Evolutionary conservation across 73 alveolate species (phyloP), one percentile per base, ranked within the genome.

Genomic region (Blepharisma japonicum): DNA sequence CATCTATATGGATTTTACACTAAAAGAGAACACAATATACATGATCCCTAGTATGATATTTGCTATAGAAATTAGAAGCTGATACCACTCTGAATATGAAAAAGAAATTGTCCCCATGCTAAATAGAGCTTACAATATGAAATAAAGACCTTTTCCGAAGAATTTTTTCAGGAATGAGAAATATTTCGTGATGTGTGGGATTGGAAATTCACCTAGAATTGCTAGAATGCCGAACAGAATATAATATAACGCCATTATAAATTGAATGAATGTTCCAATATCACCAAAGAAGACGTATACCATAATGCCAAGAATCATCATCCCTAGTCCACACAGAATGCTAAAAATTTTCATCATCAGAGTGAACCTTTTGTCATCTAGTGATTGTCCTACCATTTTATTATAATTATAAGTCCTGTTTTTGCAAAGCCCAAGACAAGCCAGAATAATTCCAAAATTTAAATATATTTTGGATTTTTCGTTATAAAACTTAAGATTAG

Each of bases 351-450:
- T 61, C 74, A 61, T 61, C 39, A 61, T 0, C 14, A 61, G 14
- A n/a, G 74, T 9, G 39, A 61, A 61, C 14, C 18, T 25, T 25
- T 25, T 61, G 5, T 61, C 74, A 25, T 61, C 74, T 14, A 61
- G 47, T 18, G 74, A 14, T 25, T 61, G 74, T 25, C 74, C 74
- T 14, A 61, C 74, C 74, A 61, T 61, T 53, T 53, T 53, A 53
- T 53, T 53, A 53, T 11, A 4, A 53, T 53, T 53, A 53, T 53
- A 53, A 3, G 42, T 32, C 42, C 42, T 32, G 42, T 32, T 32
- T 32, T 32, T 32, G 42, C 42, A 32, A 3, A 32, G 42, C 42
- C 42, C 3, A 32, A 32, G 42, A 32, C 42, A 32, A 32, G 42
- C 42, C 42, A 32, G 42, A 32, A 32, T 32, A 32, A 32, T 1